A percentile compares a stretch with the other conserved stretches of the same genome.
phyloP scores from a whole-genome alignment of 208 protist genomes.

The Wallacemonas sp. region DNA sequence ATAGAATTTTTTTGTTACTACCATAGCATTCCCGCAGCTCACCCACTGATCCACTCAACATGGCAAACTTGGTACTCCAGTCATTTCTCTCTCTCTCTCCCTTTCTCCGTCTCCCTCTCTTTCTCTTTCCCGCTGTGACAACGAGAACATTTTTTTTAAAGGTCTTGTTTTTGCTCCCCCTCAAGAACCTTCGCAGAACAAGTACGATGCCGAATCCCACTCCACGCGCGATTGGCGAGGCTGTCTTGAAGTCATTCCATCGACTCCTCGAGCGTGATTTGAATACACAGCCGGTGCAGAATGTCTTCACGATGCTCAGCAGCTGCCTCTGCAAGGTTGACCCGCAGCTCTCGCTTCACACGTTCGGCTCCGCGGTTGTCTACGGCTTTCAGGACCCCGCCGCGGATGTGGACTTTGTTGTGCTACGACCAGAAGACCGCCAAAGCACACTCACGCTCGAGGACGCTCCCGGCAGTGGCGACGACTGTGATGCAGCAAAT shows the following conservation, averaged over 20 bases:
- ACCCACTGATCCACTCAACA: no score
- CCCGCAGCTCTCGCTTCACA: conserved; percentile 51
- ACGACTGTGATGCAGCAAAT: no score
- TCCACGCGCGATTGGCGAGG: conserved; percentile 18
- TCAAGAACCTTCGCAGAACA: no score
- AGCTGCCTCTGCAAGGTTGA: conserved; percentile 52
- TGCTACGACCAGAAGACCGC: conserved; percentile 43
- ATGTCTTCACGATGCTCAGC: conserved; percentile 37
- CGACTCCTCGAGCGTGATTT: conserved; percentile 25
- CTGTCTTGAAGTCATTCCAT: conserved; percentile 22
- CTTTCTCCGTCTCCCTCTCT: conserved; percentile 11
- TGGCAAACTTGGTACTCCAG: no score
- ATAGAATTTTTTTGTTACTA: no score
- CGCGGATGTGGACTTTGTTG: conserved; percentile 84
- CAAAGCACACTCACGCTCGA: conserved; percentile 4
- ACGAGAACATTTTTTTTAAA: no score
- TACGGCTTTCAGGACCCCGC: conserved; percentile 69
- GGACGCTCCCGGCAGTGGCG: no score
- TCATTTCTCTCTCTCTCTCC: no score
- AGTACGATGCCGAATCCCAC: not conserved
- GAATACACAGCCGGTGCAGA: conserved; percentile 50
- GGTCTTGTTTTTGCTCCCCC: conserved; percentile 1
- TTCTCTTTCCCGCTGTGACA: no score
- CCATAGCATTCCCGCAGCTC: no score
- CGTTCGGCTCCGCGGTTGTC: conserved; percentile 81